A percentile compares a stretch with the other conserved stretches of the same genome.
Evolutionary conservation across 805 yeast species (phyloP).

Genomic region (Candida schatavii): DNA sequence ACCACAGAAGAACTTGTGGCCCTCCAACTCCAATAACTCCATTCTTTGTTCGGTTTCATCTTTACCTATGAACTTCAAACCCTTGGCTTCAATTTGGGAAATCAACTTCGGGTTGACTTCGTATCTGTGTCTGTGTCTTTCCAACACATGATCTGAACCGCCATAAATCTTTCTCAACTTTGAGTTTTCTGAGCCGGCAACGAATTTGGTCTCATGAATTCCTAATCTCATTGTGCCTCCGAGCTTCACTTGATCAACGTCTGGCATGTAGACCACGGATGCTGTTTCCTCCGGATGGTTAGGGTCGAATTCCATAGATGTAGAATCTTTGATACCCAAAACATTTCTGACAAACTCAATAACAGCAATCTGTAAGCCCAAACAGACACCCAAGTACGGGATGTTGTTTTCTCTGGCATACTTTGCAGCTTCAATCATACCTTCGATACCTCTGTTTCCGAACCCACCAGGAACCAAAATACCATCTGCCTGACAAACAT

Average conservation of each 20-base stretch:
- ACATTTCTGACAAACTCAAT: slow-evolving; percentile 87
- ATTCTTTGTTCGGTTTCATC: slow-evolving; percentile 89
- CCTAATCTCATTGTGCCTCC: slow-evolving; percentile 99
- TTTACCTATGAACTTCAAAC: slow-evolving; percentile 87
- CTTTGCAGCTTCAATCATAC: slow-evolving; percentile 94
- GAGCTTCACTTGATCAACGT: slow-evolving; percentile 88
- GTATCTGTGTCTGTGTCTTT: slow-evolving; percentile 98
- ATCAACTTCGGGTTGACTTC: slow-evolving; percentile 90
- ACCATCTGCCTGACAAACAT: slow-evolving; percentile 91
- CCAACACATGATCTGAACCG: slow-evolving; percentile 62
- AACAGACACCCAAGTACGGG: slow-evolving; percentile 95
- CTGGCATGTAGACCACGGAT: slow-evolving; percentile 96
- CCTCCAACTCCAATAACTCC: slow-evolving; percentile 86
- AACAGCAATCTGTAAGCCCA: slow-evolving; percentile 96
- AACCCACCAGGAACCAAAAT: slow-evolving; percentile 98
- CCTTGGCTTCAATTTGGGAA: slow-evolving; percentile 65
- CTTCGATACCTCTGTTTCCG: slow-evolving; percentile 96
- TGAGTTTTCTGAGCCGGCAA: slow-evolving; percentile 61
- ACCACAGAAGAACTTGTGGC: slow-evolving; percentile 89
- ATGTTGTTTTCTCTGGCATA: slow-evolving; percentile 96
- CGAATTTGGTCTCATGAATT: slow-evolving; percentile 83
- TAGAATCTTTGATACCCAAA: slow-evolving; percentile 63
- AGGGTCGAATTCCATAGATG: slow-evolving; percentile 79
- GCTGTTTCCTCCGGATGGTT: slow-evolving; percentile 59
- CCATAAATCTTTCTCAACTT: slow-evolving; percentile 78